phyloP scores from a whole-genome alignment of 2,329 filamentous ascomycete species.

The Decorospora gaudefroyi region DNA sequence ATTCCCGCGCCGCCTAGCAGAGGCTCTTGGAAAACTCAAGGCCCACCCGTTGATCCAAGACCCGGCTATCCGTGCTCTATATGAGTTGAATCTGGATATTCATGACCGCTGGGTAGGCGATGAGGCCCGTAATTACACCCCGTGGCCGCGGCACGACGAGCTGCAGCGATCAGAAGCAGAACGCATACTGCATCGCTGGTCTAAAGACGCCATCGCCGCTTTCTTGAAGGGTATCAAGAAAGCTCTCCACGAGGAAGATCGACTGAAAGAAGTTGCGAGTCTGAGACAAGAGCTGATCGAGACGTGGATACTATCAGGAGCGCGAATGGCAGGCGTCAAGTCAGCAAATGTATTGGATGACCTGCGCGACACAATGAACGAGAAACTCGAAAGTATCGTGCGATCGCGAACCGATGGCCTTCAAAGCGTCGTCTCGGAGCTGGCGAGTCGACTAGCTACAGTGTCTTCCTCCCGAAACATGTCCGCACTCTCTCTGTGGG shows the following conservation, averaged over 20 bases:
- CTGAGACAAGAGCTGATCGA: slow-evolving; percentile 72
- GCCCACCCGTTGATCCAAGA: slow-evolving; percentile 73
- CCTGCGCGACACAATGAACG: slow-evolving; percentile 70
- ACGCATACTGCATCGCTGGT: slow-evolving; percentile 49
- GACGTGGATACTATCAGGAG: slow-evolving; percentile 73
- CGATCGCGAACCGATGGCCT: slow-evolving; percentile 67
- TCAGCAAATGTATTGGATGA: slow-evolving; percentile 69
- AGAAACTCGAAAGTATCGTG: slow-evolving; percentile 66
- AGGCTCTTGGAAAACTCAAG: slow-evolving; percentile 71
- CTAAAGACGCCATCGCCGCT: slow-evolving; percentile 44
- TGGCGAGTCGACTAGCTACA: slow-evolving; percentile 63
- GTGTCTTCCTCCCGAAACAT: slow-evolving; percentile 56
- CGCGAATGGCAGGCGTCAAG: slow-evolving; percentile 68
- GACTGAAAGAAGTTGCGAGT: slow-evolving; percentile 71
- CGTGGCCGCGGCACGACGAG: slow-evolving; percentile 83
- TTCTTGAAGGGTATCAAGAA: slow-evolving; percentile 64
- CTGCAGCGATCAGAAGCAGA: slow-evolving; percentile 50
- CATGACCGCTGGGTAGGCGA: slow-evolving; percentile 79
- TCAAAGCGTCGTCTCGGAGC: slow-evolving; percentile 65
- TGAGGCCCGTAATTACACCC: slow-evolving; percentile 82
- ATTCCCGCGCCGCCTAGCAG: slow-evolving; percentile 71
- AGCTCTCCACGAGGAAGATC: slow-evolving; percentile 62
- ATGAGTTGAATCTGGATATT: slow-evolving; percentile 76
- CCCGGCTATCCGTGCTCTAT: slow-evolving; percentile 64
- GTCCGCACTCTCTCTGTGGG: slow-evolving; percentile 67